Percentiles rank a stretch among this genome's conserved stretches.
Conservation (phyloP, 345 rosid genomes). For the Hevea brasiliensis region DNA sequence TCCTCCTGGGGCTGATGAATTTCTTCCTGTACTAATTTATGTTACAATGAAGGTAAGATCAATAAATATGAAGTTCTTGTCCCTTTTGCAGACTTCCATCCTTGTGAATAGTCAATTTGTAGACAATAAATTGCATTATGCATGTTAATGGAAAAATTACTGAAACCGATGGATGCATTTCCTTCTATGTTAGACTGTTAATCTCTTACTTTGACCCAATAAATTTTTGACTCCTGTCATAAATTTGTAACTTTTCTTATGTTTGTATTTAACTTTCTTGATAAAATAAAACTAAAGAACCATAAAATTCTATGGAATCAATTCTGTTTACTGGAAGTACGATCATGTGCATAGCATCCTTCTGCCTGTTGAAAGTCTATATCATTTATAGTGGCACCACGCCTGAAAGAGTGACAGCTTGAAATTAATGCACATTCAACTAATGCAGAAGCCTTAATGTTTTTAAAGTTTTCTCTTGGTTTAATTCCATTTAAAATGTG, state of each 20-base stretch:
- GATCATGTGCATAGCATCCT: not conserved
- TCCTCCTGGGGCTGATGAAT: slow-evolving; percentile 96
- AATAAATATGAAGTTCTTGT: not conserved
- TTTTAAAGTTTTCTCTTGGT: not conserved
- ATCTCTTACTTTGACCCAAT: not conserved
- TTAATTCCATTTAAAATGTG: not conserved
- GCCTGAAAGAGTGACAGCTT: not conserved
- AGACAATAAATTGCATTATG: not conserved
- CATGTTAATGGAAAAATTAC: not conserved
- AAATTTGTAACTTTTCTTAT: not conserved
- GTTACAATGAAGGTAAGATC: slow-evolving; percentile 77
- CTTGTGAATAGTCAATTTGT: not conserved
- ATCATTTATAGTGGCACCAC: not conserved
- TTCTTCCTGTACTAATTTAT: slow-evolving; percentile 91
- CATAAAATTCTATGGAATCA: not conserved
- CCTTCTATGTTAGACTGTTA: not conserved
- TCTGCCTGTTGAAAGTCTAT: not conserved
- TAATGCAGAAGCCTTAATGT: not conserved
- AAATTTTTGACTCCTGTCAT: not conserved
- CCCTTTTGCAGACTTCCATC: not conserved
- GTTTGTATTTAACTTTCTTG: not conserved
- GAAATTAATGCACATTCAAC: not conserved
- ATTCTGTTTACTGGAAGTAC: not conserved
- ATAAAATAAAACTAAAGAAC: slow-evolving; percentile 1
- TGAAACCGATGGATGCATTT: not conserved